Conservation (phyloP, 164 flowering plant species). For the Liquidambar formosana region DNA sequence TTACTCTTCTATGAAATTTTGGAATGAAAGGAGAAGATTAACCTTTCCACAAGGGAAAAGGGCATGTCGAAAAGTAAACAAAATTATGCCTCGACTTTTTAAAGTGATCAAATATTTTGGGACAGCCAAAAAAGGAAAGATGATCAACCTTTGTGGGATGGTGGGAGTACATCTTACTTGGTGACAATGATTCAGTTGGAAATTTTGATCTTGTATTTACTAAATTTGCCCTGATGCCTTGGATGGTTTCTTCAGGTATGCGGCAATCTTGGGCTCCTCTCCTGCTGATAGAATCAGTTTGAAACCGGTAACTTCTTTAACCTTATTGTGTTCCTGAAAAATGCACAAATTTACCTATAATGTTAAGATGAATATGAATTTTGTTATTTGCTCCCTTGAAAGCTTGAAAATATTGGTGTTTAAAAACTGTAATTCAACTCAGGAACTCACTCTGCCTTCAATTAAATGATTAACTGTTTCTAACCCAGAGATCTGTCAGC, state of each 20-base stretch:
- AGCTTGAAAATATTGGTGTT: too few relatives aligned
- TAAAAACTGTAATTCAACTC: neutral
- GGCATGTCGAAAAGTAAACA: too few relatives aligned
- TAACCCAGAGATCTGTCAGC: neutral
- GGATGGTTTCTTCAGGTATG: constrained; percentile 60
- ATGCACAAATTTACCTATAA: neutral
- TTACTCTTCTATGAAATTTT: too few relatives aligned
- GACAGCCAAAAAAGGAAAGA: too few relatives aligned
- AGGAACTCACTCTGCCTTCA: neutral
- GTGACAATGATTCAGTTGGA: neutral
- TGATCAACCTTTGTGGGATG: too few relatives aligned
- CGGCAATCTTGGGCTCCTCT: constrained; percentile 84
- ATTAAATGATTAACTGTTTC: neutral
- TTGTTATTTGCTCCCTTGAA: neutral
- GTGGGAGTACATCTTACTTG: neutral
- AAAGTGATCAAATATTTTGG: too few relatives aligned
- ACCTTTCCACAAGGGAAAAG: too few relatives aligned
- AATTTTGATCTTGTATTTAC: neutral
- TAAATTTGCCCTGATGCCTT: neutral
- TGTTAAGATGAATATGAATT: neutral
- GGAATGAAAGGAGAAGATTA: too few relatives aligned
- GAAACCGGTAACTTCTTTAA: constrained; percentile 58
- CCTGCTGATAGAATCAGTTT: constrained; percentile 49
- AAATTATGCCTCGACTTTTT: too few relatives aligned
- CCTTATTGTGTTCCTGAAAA: neutral